Evolutionary conservation across 495 filamentous ascomycete genomes (phyloP), one percentile per base, ranked within the genome.

Genomic region (Aspergillus ellipticus): DNA sequence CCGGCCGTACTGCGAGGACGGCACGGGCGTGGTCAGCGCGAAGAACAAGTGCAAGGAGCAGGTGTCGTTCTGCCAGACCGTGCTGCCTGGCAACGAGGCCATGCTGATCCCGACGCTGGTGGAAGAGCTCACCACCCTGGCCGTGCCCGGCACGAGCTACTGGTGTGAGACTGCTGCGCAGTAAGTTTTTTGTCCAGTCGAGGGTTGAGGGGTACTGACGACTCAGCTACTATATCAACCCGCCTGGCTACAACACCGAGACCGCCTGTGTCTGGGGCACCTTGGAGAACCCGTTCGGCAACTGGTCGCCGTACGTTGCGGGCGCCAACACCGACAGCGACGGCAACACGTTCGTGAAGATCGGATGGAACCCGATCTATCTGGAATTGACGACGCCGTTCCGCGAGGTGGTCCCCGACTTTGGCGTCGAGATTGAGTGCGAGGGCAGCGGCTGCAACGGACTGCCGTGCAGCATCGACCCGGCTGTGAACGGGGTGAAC

Each of bases 91-190:
- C n/a, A 89, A 90, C 65, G 89, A 94, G 72, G 86, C 87, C 51
- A 94, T 94, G 89, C 74, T 92, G 58, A 94, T 92, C 65, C 88
- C 89, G 11, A 92, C 87, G 26, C 65, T 84, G 60, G 84, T 92
- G 31, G 57, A 74, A 28, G 63, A 67, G 17, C 57, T 71, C 13
- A 70, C 73, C 8, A 81, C 78, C 37, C 71, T 94, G 35, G 88
- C 89, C 50, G 88, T 92, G 42, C 89, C 89, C 3, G 87, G 80
- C 43, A 68, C 76, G 21, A 75, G 70, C 52, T 92, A 92, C 68
- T 94, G 88, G 89, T 82, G 76, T 55, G 61, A 67, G 28, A 91
- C 89, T 17, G 81, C 89, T 60, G 85, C 89, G 48, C 89, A 94
- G 84, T 92, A 78, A 66, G 73, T 68, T 19, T 21, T 9, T 10